Percentiles rank a stretch among this genome's conserved stretches.
These are phyloP conservation scores for Vigna angularis DNA, from an alignment of 306 rosid species.

Conservation along the genomic window DNA sequence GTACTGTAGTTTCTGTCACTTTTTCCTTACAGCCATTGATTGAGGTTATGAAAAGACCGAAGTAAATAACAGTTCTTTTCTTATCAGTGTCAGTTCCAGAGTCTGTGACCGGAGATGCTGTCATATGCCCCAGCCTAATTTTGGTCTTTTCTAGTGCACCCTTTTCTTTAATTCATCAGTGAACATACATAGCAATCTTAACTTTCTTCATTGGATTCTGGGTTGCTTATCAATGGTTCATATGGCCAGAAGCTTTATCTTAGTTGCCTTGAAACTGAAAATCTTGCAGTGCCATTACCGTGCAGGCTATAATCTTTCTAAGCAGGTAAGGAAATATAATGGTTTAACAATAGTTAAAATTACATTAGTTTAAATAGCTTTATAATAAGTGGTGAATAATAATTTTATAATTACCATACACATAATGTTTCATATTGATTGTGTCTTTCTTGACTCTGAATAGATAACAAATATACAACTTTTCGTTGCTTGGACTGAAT, in stretches of 20 bases:
- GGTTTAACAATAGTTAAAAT: not conserved
- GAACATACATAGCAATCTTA: constrained; percentile 13
- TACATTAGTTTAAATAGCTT: not conserved
- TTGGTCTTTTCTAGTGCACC: constrained; percentile 2
- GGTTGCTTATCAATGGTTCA: constrained; percentile 19
- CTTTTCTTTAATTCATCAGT: constrained; percentile 17
- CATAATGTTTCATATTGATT: no score
- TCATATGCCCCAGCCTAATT: constrained; percentile 29
- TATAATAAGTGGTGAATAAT: no score
- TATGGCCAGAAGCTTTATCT: not conserved
- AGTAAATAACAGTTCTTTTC: constrained; percentile 9
- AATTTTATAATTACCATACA: no score
- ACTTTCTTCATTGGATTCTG: not conserved
- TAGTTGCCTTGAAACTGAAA: not conserved
- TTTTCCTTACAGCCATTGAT: constrained; percentile 30
- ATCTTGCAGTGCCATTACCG: constrained; percentile 8
- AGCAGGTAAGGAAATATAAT: not conserved
- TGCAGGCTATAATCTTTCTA: not conserved
- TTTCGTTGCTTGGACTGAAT: no score
- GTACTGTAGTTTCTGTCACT: constrained; percentile 17
- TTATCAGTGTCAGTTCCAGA: constrained; percentile 38
- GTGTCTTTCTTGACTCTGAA: no score
- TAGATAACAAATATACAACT: no score
- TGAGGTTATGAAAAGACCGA: constrained; percentile 19
- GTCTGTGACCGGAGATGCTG: constrained; percentile 34